Conservation (phyloP, 2,329 filamentous ascomycete species). For the Pyrenophora tritici-repentis region DNA sequence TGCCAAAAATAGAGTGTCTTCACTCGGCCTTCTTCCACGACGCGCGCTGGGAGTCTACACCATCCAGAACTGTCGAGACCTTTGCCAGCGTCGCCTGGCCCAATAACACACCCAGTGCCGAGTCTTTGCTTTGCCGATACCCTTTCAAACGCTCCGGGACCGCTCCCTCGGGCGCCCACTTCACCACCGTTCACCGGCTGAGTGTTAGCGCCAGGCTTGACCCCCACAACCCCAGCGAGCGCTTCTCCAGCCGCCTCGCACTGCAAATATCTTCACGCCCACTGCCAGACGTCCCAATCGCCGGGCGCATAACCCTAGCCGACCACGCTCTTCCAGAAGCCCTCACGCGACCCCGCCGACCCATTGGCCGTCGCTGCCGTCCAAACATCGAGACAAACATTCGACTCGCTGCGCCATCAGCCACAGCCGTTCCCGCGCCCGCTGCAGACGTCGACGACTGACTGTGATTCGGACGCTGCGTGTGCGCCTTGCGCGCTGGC, state of each 20-base stretch:
- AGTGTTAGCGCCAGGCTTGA: conserved; percentile 44
- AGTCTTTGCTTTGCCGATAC: conserved; percentile 13
- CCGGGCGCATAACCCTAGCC: conserved; percentile 18
- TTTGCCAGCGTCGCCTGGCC: conserved; percentile 15
- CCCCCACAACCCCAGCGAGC: conserved; percentile 38
- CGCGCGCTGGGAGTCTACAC: conserved; percentile 17
- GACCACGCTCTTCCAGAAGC: conserved; percentile 27
- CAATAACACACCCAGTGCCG: conserved; percentile 7
- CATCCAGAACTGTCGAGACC: conserved; percentile 4
- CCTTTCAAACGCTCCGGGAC: conserved; percentile 14
- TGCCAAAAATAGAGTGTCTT: conserved; percentile 38
- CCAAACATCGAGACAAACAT: conserved; percentile 31
- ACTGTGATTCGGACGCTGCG: conserved; percentile 29
- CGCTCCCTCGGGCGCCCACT: conserved; percentile 18
- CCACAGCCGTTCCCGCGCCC: conserved; percentile 25
- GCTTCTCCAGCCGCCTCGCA: conserved; percentile 42
- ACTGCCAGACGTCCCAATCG: conserved; percentile 29
- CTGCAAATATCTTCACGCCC: conserved; percentile 33
- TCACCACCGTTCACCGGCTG: conserved; percentile 41
- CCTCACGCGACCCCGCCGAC: conserved; percentile 26
- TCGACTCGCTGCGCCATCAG: conserved; percentile 20
- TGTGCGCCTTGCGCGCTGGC: conserved; percentile 35
- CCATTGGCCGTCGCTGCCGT: conserved; percentile 34
- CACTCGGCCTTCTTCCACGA: conserved; percentile 20
- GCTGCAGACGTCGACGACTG: conserved; percentile 28